Conservation (phyloP, 2,329 filamentous ascomycete genomes). For the Botrytis hyacinthi region DNA sequence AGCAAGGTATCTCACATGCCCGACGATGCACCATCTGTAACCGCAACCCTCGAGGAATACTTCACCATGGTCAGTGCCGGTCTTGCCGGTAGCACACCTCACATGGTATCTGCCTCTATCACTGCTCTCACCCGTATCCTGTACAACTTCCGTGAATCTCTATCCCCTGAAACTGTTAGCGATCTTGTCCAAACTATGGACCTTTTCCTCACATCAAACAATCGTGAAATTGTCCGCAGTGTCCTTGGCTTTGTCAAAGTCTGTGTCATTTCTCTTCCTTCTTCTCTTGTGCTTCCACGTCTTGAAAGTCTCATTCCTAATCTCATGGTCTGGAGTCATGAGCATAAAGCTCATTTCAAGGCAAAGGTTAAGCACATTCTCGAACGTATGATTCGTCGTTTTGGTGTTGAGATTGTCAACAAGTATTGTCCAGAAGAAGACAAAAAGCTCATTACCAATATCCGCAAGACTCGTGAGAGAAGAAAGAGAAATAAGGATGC, state of each 20-base stretch:
- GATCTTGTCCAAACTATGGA: conserved; percentile 95
- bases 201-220: conserved; percentile 93
- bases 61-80: conserved; percentile 98
- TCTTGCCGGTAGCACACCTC: conserved; percentile 85
- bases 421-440: conserved; percentile 80
- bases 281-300: conserved; percentile 73
- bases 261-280: conserved; percentile 80
- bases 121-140: conserved; percentile 91
- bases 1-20: conserved; percentile 86
- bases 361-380: conserved; percentile 98
- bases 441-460: conserved; percentile 87
- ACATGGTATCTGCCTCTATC: conserved; percentile 98
- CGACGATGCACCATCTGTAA: conserved; percentile 69
- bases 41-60: conserved; percentile 87
- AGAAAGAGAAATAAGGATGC: conserved; percentile 85
- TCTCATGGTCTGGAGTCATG: conserved; percentile 92
- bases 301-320: conserved; percentile 79
- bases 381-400: conserved; percentile 88
- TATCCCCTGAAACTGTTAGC: conserved; percentile 67
- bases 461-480: conserved; percentile 90
- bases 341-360: conserved; percentile 96
- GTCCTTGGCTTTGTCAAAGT: conserved; percentile 97
- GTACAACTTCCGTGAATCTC: conserved; percentile 77
- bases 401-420: conserved; percentile 79
- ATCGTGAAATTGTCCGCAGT: conserved; percentile 92